These are phyloP conservation scores for Dryas drummondii DNA, from an alignment of 306 rosid genomes.

Conservation along the genomic window DNA sequence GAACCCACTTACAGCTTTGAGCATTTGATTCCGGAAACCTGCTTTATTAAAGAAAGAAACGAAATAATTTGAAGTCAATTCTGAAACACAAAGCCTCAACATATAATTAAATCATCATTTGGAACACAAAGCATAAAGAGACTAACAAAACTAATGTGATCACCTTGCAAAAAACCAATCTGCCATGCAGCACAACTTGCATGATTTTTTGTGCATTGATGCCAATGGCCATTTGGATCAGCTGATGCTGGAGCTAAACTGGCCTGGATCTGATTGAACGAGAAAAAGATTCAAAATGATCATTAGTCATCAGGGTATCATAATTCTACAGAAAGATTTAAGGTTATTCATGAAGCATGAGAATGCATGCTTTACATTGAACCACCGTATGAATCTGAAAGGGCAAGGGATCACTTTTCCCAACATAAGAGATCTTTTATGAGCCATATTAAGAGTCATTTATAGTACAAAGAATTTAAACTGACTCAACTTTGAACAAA, in stretches of 20 bases:
- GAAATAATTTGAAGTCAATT: neutral
- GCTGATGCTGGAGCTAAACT: conserved; percentile 88
- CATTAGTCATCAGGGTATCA: neutral
- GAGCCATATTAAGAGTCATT: neutral
- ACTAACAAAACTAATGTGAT: neutral
- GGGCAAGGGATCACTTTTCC: neutral
- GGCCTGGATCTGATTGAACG: conserved; percentile 60
- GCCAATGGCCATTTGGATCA: conserved; percentile 87
- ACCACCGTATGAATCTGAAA: neutral
- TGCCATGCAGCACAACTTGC: conserved; percentile 57
- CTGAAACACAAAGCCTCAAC: neutral
- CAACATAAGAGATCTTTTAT: neutral
- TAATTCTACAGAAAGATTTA: neutral
- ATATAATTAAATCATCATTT: neutral
- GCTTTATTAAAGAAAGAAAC: conserved; percentile 8
- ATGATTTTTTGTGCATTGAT: conserved; percentile 70
- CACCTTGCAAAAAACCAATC: conserved; percentile 76
- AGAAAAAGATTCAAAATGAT: neutral
- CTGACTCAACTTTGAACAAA: neutral
- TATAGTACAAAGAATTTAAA: neutral
- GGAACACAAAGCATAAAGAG: conserved; percentile 4
- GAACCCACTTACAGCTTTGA: conserved; percentile 54
- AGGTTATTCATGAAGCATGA: neutral
- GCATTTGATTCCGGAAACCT: conserved; percentile 87
- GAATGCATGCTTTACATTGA: neutral